phyloP scores from a whole-genome alignment of 202 grass and related monocot genomes.

The Digitaria exilis region DNA sequence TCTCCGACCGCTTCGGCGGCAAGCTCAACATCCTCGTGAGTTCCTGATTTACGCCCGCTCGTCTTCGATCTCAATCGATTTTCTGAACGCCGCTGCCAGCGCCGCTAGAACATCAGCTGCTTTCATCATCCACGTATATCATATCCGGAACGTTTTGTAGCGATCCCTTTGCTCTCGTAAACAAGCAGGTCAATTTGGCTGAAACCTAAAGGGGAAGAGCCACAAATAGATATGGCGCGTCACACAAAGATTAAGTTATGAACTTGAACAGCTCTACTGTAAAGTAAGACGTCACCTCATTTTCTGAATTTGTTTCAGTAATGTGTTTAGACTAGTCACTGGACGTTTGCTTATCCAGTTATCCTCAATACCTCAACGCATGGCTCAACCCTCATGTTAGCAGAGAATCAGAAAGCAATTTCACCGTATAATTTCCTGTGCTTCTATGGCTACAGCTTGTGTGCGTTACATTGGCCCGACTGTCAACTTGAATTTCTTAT shows the following conservation, averaged over 20 bases:
- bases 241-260: not conserved
- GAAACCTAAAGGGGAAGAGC: not conserved
- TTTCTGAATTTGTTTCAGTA: not conserved
- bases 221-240: not conserved
- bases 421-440: not conserved
- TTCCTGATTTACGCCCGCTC: not conserved
- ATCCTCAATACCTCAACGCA: too few relatives aligned
- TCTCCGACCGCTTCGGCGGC: slow-evolving; percentile 44
- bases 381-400: not conserved
- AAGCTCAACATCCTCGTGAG: slow-evolving; percentile 72
- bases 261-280: not conserved
- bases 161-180: not conserved
- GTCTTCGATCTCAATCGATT: not conserved
- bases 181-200: not conserved
- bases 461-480: not conserved
- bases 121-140: not conserved
- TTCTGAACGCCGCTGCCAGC: not conserved
- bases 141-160: too few relatives aligned
- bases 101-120: too few relatives aligned
- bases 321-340: not conserved
- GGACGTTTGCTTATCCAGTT: not conserved
- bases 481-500: not conserved
- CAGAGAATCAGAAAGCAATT: not conserved
- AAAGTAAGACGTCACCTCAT: not conserved
- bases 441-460: not conserved